Base-by-base conservation (phyloP, 2,329 filamentous ascomycete genomes). In the Xylaria sp. region DNA sequence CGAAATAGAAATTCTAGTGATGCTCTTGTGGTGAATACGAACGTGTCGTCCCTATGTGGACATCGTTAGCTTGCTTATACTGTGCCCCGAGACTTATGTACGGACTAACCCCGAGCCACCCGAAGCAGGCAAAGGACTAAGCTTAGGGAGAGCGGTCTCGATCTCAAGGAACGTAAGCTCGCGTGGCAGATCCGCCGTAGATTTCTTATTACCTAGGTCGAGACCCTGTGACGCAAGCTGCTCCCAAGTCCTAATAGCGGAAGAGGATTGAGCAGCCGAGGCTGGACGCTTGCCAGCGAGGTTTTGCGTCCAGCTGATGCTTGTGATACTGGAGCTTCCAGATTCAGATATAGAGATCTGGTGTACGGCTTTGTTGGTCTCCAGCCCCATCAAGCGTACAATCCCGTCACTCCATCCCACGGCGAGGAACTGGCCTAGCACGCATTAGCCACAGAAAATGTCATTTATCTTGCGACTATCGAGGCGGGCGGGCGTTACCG, bases 361-460 rank as follows among this genome's bases (percentile, higher is more conserved):
- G 78, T 96, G 92, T 23, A 94, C 89, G 13, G 91, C 88, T 80
- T 95, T 97, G 79, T 90, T 92, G 74, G 89, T 94, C 78, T 96
- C 93, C 25, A 93, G 82, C 69, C 92, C 92, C 78, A 95, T 87
- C 42, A 97, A 82, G 66, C 93, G 90, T 23, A 96, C 88, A 6
- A 88, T 87, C 32, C 92, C 92, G 82, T 97, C 93, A 73, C 88
- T 93, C 90, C 93, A 97, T 54, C 90, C 93, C 16, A 96, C 88
- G 16, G 93, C 93, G 63, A 98, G 86, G 50, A 93, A 89, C 70
- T 93, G 91, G 9, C 91, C 90, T 91, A 66, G 5, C 10, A 44
- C 12, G n/a, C 25, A 69, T 77, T 53, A 77, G 71, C 70, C 35
- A 42, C 2, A 32, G 40, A 21, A 10, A 32, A 29, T n/a, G 29